Percentiles rank a stretch among this genome's conserved stretches.
phyloP scores from a whole-genome alignment of 139 green algal genomes.

The Dunaliella primolecta region DNA sequence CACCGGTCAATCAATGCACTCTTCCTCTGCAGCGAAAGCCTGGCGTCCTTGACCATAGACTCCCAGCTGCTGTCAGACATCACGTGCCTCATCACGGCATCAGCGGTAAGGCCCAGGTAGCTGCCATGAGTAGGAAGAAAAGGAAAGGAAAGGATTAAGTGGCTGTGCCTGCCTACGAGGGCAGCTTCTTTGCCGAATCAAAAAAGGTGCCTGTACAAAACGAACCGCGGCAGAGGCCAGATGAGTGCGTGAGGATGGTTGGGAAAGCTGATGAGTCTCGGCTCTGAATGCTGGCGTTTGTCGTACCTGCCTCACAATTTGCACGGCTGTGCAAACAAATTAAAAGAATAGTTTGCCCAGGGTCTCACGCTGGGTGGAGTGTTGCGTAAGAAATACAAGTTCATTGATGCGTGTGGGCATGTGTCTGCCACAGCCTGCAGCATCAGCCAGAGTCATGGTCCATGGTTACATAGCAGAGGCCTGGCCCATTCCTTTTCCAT shows the following conservation, averaged over 20 bases:
- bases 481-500: neutral
- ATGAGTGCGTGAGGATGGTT: neutral
- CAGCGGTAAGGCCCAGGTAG: constrained; percentile 40
- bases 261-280: neutral
- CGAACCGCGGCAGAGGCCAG: neutral
- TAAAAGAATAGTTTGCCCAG: neutral
- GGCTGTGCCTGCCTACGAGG: too few relatives aligned
- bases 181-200: neutral
- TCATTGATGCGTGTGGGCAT: neutral
- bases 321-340: neutral
- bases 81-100: constrained; percentile 66
- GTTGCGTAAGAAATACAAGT: neutral
- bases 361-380: neutral
- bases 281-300: neutral
- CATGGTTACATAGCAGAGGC: neutral
- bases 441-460: neutral
- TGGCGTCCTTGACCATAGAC: constrained; percentile 87
- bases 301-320: neutral
- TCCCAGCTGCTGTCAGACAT: constrained; percentile 84
- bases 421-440: neutral
- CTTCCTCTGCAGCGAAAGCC: constrained; percentile 46
- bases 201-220: neutral
- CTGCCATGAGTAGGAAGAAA: neutral
- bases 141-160: too few relatives aligned
- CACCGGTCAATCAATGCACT: too few relatives aligned